These are phyloP conservation scores for Bipolaris bicolor DNA, from an alignment of 2,329 filamentous ascomycete species.

Conservation along the genomic window DNA sequence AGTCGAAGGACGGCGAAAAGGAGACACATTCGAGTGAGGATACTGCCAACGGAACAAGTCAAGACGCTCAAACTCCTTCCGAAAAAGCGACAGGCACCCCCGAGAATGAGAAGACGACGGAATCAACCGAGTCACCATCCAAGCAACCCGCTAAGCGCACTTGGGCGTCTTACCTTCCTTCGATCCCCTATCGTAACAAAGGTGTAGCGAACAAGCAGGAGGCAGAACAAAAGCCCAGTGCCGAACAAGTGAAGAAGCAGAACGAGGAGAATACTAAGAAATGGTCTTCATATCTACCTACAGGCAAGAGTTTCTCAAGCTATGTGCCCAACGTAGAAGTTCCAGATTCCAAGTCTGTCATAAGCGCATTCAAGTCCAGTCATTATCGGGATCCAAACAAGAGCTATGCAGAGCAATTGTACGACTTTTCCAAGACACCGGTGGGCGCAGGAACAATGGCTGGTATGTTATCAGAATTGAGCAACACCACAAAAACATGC, in stretches of 20 bases:
- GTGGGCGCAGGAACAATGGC: slow-evolving; percentile 56
- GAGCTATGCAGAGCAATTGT: slow-evolving; percentile 57
- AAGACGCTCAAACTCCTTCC: slow-evolving; percentile 33
- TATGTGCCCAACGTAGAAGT: slow-evolving; percentile 53
- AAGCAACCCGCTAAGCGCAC: slow-evolving; percentile 39
- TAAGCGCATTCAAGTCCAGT: slow-evolving; percentile 54
- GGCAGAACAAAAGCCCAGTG: slow-evolving; percentile 28
- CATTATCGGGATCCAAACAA: slow-evolving; percentile 56
- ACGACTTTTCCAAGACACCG: slow-evolving; percentile 58
- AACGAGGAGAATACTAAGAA: slow-evolving; percentile 48
- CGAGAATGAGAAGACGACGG: slow-evolving; percentile 18
- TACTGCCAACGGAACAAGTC: slow-evolving; percentile 1
- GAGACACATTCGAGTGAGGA: slow-evolving; percentile 9
- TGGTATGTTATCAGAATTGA: slow-evolving; percentile 34
- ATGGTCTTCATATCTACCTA: slow-evolving; percentile 57
- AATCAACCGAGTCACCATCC: slow-evolving; percentile 14
- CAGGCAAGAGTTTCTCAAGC: slow-evolving; percentile 55
- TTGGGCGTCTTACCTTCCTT: slow-evolving; percentile 50
- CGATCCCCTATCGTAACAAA: slow-evolving; percentile 46
- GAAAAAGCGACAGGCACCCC: slow-evolving; percentile 40
- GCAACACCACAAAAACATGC: neutral
- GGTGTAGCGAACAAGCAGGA: slow-evolving; percentile 24
- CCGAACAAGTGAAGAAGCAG: slow-evolving; percentile 40
- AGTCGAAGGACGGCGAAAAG: slow-evolving; percentile 4
- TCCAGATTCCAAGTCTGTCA: slow-evolving; percentile 48